These are phyloP conservation scores for Xylaria sp. DNA, from an alignment of 2,329 filamentous ascomycete species.

Conservation along the genomic window DNA sequence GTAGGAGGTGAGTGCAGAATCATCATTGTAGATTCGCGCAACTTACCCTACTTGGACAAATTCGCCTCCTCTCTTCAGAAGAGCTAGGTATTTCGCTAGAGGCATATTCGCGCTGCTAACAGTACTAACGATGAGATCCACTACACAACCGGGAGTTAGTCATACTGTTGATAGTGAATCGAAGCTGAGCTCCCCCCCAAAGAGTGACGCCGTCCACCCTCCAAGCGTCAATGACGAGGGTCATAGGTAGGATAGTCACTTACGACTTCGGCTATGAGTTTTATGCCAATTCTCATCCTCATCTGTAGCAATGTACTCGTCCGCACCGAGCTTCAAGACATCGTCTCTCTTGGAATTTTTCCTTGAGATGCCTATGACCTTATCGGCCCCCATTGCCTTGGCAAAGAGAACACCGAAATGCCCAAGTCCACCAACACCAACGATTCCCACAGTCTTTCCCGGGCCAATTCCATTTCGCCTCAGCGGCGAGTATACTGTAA, in stretches of 20 bases:
- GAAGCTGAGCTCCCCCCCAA: background rate
- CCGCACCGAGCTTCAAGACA: constrained; percentile 67
- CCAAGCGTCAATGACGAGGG: too few relatives aligned
- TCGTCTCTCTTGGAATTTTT: constrained; percentile 64
- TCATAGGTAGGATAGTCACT: constrained; percentile 3
- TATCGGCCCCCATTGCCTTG: constrained; percentile 72
- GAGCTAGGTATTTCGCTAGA: constrained; percentile 67
- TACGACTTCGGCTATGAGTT: constrained; percentile 58
- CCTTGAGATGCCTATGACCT: constrained; percentile 69
- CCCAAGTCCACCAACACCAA: constrained; percentile 75
- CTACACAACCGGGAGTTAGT: constrained; percentile 17
- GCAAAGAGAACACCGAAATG: constrained; percentile 77
- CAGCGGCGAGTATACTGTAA: constrained; percentile 74
- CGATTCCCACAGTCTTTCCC: constrained; percentile 74
- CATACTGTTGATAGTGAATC: background rate
- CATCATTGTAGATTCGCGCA: background rate
- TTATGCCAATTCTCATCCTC: constrained; percentile 67
- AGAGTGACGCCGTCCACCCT: background rate
- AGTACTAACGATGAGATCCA: constrained; percentile 71
- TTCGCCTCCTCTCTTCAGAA: constrained; percentile 69
- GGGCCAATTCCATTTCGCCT: constrained; percentile 72
- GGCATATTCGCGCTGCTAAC: constrained; percentile 68
- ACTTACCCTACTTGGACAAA: constrained; percentile 72
- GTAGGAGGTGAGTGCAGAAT: background rate
- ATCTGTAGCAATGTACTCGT: constrained; percentile 57